These are phyloP conservation scores for Perilla frutescens DNA, from an alignment of 257 asterid genomes.

Conservation along the genomic window DNA sequence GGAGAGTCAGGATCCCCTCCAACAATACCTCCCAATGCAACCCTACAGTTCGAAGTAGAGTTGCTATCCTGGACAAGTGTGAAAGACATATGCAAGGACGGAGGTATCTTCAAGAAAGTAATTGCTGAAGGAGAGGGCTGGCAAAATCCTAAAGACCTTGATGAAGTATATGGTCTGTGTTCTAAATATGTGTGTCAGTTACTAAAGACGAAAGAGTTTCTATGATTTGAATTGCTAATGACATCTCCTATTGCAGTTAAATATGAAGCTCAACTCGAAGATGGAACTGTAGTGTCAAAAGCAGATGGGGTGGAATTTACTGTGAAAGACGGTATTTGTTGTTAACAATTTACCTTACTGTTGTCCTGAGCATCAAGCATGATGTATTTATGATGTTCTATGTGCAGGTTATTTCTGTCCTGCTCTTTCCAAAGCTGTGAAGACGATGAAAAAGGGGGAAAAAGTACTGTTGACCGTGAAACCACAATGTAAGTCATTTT, in stretches of 20 bases:
- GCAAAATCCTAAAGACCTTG: slow-evolving; percentile 64
- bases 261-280: slow-evolving; percentile 51
- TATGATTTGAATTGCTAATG: background rate
- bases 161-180: slow-evolving; percentile 57
- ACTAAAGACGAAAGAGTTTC: background rate
- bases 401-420: slow-evolving; percentile 58
- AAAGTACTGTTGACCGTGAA: slow-evolving; percentile 45
- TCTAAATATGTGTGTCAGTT: background rate
- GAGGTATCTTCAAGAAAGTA: slow-evolving; percentile 61
- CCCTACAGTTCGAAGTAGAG: slow-evolving; percentile 65
- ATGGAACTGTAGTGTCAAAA: slow-evolving; percentile 57
- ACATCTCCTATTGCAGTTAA: slow-evolving; percentile 44
- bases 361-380: background rate
- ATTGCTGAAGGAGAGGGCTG: slow-evolving; percentile 63
- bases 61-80: slow-evolving; percentile 59
- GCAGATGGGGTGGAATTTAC: slow-evolving; percentile 56
- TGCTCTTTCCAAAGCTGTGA: slow-evolving; percentile 56
- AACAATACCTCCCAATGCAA: slow-evolving; percentile 55
- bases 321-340: slow-evolving; percentile 51
- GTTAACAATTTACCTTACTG: background rate
- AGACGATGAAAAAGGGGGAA: slow-evolving; percentile 70
- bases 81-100: slow-evolving; percentile 64
- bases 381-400: background rate
- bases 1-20: slow-evolving; percentile 74
- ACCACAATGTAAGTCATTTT: slow-evolving; percentile 46